Evolutionary conservation across 129 eudicot species (phyloP).

Genomic region (carrot (Daucus carota)): DNA sequence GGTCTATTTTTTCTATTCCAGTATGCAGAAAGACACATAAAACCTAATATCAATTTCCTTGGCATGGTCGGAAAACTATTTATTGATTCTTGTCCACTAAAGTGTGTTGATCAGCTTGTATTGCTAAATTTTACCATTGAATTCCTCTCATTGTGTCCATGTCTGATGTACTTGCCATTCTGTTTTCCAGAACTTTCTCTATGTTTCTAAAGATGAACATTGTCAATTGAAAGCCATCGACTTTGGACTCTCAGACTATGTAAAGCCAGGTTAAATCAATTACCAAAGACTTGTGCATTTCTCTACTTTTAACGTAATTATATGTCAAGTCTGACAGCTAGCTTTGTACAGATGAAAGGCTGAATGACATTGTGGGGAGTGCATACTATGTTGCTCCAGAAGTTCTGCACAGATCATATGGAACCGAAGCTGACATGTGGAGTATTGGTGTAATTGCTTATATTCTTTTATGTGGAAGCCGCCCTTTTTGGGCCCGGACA

Average conservation of each 20-base stretch:
- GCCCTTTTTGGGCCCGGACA: constrained; percentile 98
- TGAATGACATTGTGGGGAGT: constrained; percentile 98
- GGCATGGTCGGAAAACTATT: neutral
- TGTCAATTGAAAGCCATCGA: constrained; percentile 92
- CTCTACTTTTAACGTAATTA: neutral
- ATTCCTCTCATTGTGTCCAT: neutral
- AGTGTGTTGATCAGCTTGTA: neutral
- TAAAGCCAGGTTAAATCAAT: constrained; percentile 80
- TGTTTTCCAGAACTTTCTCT: constrained; percentile 77
- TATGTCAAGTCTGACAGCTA: constrained; percentile 16
- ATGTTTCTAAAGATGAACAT: constrained; percentile 69
- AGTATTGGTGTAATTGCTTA: constrained; percentile 99
- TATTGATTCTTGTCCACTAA: neutral
- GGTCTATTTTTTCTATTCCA: neutral
- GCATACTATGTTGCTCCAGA: constrained; percentile 99
- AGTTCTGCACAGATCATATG: constrained; percentile 94
- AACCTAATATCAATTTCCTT: neutral
- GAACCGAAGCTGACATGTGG: constrained; percentile 99
- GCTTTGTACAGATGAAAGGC: constrained; percentile 70
- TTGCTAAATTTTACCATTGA: neutral
- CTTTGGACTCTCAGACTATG: constrained; percentile 98
- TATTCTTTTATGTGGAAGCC: constrained; percentile 94
- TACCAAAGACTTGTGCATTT: constrained; percentile 11
- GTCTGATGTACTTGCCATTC: constrained; percentile 18
- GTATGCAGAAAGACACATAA: neutral